Conservation (phyloP, 345 rosid genomes). For the Salix exigua region DNA sequence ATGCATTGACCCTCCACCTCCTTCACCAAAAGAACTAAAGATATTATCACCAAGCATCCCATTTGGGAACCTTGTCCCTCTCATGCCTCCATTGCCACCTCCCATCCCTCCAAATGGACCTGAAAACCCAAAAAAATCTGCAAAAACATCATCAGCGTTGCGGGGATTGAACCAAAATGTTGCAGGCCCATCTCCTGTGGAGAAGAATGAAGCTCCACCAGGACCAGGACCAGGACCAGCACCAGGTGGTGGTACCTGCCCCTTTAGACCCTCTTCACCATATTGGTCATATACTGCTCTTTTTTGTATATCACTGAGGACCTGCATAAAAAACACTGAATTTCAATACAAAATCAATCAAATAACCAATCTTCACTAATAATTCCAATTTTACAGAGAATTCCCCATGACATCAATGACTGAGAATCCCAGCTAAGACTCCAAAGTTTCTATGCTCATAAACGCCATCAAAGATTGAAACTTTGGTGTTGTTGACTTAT, state of each 20-base stretch:
- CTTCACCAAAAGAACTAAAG: conserved; percentile 15
- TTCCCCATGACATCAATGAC: background rate
- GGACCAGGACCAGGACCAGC: background rate
- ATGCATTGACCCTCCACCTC: conserved; percentile 20
- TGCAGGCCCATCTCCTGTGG: conserved; percentile 20
- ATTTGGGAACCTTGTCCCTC: conserved; percentile 9
- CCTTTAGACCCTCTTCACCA: conserved; percentile 34
- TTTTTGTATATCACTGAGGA: conserved; percentile 26
- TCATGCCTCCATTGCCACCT: conserved; percentile 17
- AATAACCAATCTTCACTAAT: background rate
- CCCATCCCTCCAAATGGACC: conserved; percentile 23
- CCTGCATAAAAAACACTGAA: conserved; percentile 8
- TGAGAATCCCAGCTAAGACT: background rate
- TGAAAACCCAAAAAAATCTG: conserved; percentile 18
- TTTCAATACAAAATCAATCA: background rate
- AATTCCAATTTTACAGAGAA: background rate
- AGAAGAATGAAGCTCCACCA: conserved; percentile 12
- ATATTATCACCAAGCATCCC: conserved; percentile 18
- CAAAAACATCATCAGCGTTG: conserved; percentile 22
- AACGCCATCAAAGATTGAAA: too few species aligned
- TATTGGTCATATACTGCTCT: conserved; percentile 28
- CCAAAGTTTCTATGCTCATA: background rate
- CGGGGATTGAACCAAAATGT: conserved; percentile 21
- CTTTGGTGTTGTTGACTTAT: background rate
- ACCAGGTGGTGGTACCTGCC: conserved; percentile 19